A percentile compares a stretch with the other conserved stretches of the same genome.
These are phyloP conservation scores for Scedosporium dehoogii DNA, from an alignment of 2,329 filamentous ascomycete species.

Conservation along the genomic window DNA sequence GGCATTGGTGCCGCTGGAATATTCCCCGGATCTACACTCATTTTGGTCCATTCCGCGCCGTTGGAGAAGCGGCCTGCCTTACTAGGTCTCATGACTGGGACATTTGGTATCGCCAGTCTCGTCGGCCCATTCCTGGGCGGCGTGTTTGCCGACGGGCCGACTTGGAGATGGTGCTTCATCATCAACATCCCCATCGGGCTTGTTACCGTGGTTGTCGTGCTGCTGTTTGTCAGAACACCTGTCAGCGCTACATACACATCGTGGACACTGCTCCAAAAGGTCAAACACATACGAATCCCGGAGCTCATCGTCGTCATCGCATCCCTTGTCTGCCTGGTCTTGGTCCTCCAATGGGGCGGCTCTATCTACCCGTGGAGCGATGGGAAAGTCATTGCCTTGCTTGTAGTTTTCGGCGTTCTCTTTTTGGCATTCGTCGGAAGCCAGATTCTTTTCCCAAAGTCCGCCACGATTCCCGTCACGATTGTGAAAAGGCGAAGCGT, in stretches of 20 bases:
- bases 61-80: conserved; percentile 18
- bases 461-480: conserved; percentile 31
- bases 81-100: conserved; percentile 22
- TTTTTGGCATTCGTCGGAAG: conserved; percentile 26
- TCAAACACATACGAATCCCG: conserved; percentile 6
- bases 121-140: conserved; percentile 24
- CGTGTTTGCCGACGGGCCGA: conserved; percentile 22
- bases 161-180: conserved; percentile 31
- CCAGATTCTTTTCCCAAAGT: conserved; percentile 27
- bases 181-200: conserved; percentile 29
- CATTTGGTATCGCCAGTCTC: conserved; percentile 32
- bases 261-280: too few species aligned
- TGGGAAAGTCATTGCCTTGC: conserved; percentile 15
- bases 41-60: conserved; percentile 28
- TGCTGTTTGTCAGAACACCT: conserved; percentile 11
- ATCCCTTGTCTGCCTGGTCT: conserved; percentile 23
- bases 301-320: conserved; percentile 12
- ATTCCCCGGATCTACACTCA: conserved; percentile 30
- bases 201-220: conserved; percentile 21
- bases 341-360: conserved; percentile 30
- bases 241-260: not conserved
- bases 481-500: conserved; percentile 30
- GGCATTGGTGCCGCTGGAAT: conserved; percentile 32
- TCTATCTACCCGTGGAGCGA: conserved; percentile 15
- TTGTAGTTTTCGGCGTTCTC: conserved; percentile 22